Evolutionary conservation across 768 basidiomycete species (phyloP).

Genomic region (Suillus clintonianus): DNA sequence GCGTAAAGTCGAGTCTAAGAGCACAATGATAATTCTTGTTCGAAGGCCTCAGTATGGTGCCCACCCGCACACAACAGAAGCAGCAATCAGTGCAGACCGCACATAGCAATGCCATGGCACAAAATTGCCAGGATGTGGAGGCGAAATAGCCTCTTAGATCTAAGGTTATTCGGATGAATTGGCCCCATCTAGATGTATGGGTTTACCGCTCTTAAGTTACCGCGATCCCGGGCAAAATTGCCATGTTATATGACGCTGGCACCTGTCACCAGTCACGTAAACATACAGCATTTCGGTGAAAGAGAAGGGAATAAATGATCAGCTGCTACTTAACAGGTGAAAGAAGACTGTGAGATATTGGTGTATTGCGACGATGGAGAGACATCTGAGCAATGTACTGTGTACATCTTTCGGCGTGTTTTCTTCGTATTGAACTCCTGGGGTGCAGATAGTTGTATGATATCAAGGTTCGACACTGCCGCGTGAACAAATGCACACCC

Average conservation of each 20-base stretch:
- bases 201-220: constrained; percentile 67
- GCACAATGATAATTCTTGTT: not conserved
- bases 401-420: constrained; percentile 45
- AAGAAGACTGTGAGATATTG: not conserved
- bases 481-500: constrained; percentile 66
- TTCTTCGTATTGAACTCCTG: constrained; percentile 31
- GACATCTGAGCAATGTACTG: not conserved
- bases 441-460: constrained; percentile 34
- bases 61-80: not conserved
- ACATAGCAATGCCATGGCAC: too few relatives aligned
- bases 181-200: constrained; percentile 58
- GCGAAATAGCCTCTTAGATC: not conserved
- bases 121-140: not conserved
- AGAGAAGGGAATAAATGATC: not conserved
- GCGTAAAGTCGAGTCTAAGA: not conserved
- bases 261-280: constrained; percentile 29
- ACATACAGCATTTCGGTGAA: not conserved
- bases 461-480: constrained; percentile 64
- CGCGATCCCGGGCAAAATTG: constrained; percentile 28
- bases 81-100: not conserved
- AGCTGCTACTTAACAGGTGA: too few relatives aligned
- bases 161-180: not conserved
- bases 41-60: not conserved
- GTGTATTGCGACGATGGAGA: not conserved
- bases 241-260: constrained; percentile 42